These are phyloP conservation scores for Laburnicola sp. DNA, from an alignment of 2,329 filamentous ascomycete genomes.

Conservation along the genomic window DNA sequence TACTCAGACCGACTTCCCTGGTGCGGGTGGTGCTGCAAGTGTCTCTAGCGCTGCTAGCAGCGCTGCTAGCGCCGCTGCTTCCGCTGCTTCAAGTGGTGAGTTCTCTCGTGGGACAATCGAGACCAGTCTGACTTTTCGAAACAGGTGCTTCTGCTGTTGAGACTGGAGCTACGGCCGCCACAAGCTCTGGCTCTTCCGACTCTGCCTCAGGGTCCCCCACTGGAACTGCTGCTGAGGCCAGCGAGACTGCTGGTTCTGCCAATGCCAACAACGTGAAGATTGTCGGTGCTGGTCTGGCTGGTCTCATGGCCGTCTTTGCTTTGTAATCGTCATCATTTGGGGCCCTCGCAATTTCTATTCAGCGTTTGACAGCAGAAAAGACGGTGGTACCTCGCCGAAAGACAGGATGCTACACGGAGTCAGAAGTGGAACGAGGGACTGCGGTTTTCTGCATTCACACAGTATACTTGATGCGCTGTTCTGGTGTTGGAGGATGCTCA, in stretches of 20 bases:
- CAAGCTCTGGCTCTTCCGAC: slow-evolving; percentile 26
- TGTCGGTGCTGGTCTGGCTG: slow-evolving; percentile 41
- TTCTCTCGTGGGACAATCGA: background rate
- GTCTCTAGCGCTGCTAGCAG: too few species aligned
- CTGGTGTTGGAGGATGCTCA: background rate
- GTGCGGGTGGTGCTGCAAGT: slow-evolving; percentile 11
- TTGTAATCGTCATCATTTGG: slow-evolving; percentile 27
- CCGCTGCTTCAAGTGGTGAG: slow-evolving; percentile 24
- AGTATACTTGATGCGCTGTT: slow-evolving; percentile 4
- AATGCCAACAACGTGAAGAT: slow-evolving; percentile 34
- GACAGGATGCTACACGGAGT: slow-evolving; percentile 12
- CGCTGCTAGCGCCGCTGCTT: too few species aligned
- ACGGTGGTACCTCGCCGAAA: background rate
- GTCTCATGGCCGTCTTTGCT: slow-evolving; percentile 44
- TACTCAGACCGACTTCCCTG: slow-evolving; percentile 31
- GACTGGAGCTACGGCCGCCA: slow-evolving; percentile 14
- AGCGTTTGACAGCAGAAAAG: slow-evolving; percentile 1
- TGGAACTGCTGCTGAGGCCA: slow-evolving; percentile 23
- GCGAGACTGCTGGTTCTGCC: slow-evolving; percentile 34
- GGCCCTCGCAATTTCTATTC: background rate
- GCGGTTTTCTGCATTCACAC: slow-evolving; percentile 6
- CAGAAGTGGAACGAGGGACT: slow-evolving; percentile 10
- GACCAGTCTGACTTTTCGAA: slow-evolving; percentile 10
- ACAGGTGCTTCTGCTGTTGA: slow-evolving; percentile 17
- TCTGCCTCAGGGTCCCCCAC: slow-evolving; percentile 32